Evolutionary conservation across 768 basidiomycete genomes (phyloP), one percentile per base, ranked within the genome.

Genomic region (Naganishia kalamii): DNA sequence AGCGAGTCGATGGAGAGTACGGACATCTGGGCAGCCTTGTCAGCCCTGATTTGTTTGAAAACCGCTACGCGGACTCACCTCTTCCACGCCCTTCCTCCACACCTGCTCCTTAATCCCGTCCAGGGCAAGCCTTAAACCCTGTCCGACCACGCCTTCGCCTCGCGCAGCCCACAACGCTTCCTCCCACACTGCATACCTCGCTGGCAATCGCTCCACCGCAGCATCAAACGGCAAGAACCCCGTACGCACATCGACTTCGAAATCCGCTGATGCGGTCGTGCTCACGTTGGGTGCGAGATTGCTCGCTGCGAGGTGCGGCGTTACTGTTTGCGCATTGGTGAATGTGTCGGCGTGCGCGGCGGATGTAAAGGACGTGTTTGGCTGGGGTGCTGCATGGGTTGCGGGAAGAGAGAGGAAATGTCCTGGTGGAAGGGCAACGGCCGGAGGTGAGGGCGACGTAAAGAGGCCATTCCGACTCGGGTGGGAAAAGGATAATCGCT

Each of bases 191-290:
- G 85, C 86, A 84, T 85, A 94, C 62, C 79, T 74, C 0, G 43
- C 63, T 0, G 87, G 85, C 1, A 94, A 82, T 23, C 87, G 83
- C 7, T 79, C 70, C 0, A 87, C 75, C 1, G 92, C 92, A 0
- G 85, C 84, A 15, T 84, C 81, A 0, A 88, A 87, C 2, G 93
- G 89, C 85, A 97, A 87, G 77, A 98, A 97, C 0, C 94, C 93
- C 0, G 91, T 90, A 17, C 85, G 81, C 11, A 87, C 86, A 75
- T 93, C 91, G 66, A 98, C 89, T 75, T 97, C 92, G 80, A 91
- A 98, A 81, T 89, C 88, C 69, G 88, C 87, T 2, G 87, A 86
- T 11, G 88, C 87, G 65, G 88, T 84, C 13, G 88, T 87, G 23
- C 54, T 57, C 8, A 37, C 37, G 23, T 57, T 57, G 11, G 54